Evolutionary conservation across 2,329 filamentous ascomycete genomes (phyloP), one percentile per base, ranked within the genome.

Genomic region (Tolypocladium pustulatum): DNA sequence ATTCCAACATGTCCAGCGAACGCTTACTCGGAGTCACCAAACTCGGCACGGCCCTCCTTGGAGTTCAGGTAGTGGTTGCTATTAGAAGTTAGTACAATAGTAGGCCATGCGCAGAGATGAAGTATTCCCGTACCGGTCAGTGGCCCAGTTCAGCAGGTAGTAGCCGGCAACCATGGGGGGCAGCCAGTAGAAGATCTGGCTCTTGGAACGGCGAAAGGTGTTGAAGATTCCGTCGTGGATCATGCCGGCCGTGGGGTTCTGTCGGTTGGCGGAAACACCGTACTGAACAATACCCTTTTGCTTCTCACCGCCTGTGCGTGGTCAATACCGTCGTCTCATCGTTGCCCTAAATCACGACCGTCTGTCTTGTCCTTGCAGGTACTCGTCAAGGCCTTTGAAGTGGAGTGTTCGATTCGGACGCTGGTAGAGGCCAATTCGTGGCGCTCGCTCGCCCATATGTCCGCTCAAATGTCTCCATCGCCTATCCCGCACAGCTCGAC

Each of bases 221-320:
- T 99, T 99, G 87, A 97, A 97, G 80, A 97, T 78, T 70, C 92
- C 93, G 66, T 87, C 89, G 75, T 93, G 78, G 64, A 82, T 75
- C 61, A 87, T 80, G 68, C 90, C 90, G 64, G 91, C 91, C 66
- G 96, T 82, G 63, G 91, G 89, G 70, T 89, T 87, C 80, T 96
- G 93, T 73, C 89, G 88, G 83, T 99, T 97, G 66, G 88, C 77
- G 67, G 90, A 87, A 66, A 99, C 72, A 65, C 87, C 82, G 78
- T 95, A 97, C 69, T 77, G 76, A 70, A 85, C 72, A 67, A 87
- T 83, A 61, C 84, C 84, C 73, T 80, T 85, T 72, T 87, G 84
- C 73, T 81, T 80, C 72, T 76, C 70, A 67, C 79, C 78, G 71
- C 82, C 82, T 85, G 68, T 55, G 34, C 1, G 1, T n/a, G 3